A percentile compares a stretch with the other conserved stretches of the same genome.
Conservation (phyloP, 768 basidiomycete species). For the Boletus coccyginus region DNA sequence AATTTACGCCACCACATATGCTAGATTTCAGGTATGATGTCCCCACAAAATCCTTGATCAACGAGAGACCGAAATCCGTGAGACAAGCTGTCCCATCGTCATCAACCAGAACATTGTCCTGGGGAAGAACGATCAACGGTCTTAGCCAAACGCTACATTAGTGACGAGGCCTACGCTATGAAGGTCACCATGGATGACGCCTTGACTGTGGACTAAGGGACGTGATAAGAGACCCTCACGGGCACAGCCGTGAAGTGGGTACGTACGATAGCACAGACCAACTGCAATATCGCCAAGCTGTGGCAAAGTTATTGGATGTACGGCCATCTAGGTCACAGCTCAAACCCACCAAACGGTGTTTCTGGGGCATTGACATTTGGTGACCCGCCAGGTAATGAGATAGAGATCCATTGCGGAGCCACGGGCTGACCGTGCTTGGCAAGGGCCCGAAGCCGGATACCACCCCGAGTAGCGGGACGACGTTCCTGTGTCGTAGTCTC, state of each 20-base stretch:
- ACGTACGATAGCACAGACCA: conserved; percentile 25
- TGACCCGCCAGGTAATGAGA: conserved; percentile 15
- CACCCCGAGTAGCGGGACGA: conserved; percentile 31
- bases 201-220: conserved; percentile 19
- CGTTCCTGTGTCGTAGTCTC: conserved; percentile 18
- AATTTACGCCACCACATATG: conserved; percentile 40
- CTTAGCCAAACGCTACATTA: neutral
- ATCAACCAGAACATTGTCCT: conserved; percentile 45
- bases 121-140: neutral
- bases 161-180: conserved; percentile 28
- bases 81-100: conserved; percentile 39
- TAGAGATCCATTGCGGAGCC: conserved; percentile 28
- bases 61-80: conserved; percentile 46
- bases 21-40: conserved; percentile 33
- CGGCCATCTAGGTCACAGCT: neutral
- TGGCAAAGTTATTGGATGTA: neutral
- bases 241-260: neutral
- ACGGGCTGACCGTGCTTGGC: conserved; percentile 34
- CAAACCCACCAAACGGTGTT: conserved; percentile 14
- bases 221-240: neutral
- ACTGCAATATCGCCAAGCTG: conserved; percentile 21
- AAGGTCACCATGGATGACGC: conserved; percentile 35
- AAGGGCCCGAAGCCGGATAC: conserved; percentile 30
- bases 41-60: conserved; percentile 24
- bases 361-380: neutral